Percentiles rank a stretch among this genome's conserved stretches.
phyloP scores from a whole-genome alignment of 2,329 filamentous ascomycete species.

The Hypoxylon sp. region DNA sequence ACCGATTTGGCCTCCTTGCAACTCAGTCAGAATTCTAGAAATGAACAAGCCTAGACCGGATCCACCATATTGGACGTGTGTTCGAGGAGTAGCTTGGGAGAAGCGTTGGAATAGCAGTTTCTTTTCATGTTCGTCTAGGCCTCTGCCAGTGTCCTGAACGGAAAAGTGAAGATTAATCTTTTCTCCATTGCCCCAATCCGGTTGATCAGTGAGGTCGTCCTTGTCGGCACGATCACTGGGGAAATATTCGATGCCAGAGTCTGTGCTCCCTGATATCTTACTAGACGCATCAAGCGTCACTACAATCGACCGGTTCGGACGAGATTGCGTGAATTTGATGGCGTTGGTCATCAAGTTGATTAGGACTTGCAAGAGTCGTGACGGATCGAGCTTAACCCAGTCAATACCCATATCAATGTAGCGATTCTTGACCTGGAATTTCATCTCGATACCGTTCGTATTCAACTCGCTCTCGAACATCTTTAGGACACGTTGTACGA shows the following conservation, averaged over 20 bases:
- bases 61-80: conserved; percentile 80
- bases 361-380: conserved; percentile 79
- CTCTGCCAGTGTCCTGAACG: conserved; percentile 79
- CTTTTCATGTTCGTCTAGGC: conserved; percentile 74
- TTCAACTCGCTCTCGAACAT: conserved; percentile 85
- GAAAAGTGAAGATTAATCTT: conserved; percentile 80
- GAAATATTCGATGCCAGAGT: conserved; percentile 63
- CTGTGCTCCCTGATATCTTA: conserved; percentile 61
- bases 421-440: conserved; percentile 77
- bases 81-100: conserved; percentile 76
- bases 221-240: conserved; percentile 60
- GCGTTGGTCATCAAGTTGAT: conserved; percentile 82
- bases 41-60: conserved; percentile 82
- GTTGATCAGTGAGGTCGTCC: conserved; percentile 64
- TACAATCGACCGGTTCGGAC: conserved; percentile 71
- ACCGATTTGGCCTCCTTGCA: conserved; percentile 84
- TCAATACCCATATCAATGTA: conserved; percentile 75
- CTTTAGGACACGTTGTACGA: conserved; percentile 78
- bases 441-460: conserved; percentile 79
- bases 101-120: conserved; percentile 78
- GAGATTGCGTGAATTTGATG: conserved; percentile 75
- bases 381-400: conserved; percentile 83
- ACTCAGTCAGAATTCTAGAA: conserved; percentile 79
- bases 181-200: conserved; percentile 80
- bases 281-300: conserved; percentile 76